phyloP scores from a whole-genome alignment of 73 alveolate genomes.

The Symbiodinium natans region DNA sequence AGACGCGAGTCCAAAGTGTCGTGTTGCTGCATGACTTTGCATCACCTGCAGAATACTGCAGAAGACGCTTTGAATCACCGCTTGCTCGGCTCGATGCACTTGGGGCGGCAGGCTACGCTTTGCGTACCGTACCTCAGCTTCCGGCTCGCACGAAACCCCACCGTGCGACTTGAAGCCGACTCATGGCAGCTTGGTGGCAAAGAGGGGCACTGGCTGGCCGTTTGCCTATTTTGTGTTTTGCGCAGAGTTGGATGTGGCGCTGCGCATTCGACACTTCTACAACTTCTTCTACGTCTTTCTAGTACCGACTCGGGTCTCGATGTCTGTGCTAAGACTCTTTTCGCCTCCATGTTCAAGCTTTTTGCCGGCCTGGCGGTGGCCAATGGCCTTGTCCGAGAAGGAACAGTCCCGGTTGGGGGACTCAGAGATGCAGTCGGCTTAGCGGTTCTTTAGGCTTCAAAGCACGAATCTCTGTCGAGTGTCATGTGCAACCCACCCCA shows the following conservation, averaged over 20 bases:
- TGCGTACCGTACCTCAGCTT: conserved; percentile 51
- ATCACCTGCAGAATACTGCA: too few species aligned
- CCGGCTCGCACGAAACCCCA: conserved; percentile 77
- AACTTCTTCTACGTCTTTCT: background rate
- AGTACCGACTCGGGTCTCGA: background rate
- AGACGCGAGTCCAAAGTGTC: too few species aligned
- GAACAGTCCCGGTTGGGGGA: conserved; percentile 25
- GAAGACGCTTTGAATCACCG: too few species aligned
- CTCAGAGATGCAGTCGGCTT: background rate
- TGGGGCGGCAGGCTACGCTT: background rate
- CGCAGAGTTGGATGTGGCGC: background rate
- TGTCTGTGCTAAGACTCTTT: conserved; percentile 9
- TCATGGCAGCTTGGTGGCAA: conserved; percentile 58
- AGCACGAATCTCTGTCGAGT: too few species aligned
- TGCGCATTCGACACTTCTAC: background rate
- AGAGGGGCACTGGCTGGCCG: background rate
- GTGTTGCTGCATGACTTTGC: too few species aligned
- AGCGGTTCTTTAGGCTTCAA: too few species aligned
- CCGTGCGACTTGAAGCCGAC: conserved; percentile 41
- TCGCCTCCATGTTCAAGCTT: conserved; percentile 93
- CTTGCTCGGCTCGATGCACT: too few species aligned
- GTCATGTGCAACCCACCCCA: too few species aligned
- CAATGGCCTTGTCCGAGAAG: conserved; percentile 77
- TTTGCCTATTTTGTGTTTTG: background rate
- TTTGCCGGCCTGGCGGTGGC: conserved; percentile 54